Evolutionary conservation across 371 early-diverging fungal species (phyloP), one percentile per base, ranked within the genome.

Genomic region (Batkoa obscura): DNA sequence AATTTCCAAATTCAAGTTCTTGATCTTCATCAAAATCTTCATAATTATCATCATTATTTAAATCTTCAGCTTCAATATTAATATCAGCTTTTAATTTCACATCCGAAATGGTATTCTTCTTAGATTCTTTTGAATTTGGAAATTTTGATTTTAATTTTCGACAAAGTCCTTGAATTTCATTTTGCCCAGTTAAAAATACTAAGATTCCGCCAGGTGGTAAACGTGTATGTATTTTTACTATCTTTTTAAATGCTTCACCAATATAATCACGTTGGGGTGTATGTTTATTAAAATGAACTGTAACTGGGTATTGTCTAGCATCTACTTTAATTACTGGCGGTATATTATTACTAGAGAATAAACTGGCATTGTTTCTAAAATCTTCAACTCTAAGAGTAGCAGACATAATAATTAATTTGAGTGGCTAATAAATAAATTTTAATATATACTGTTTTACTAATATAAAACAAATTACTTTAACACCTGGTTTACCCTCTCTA

Each of bases 321-420:
- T 92, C 89, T n/a, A 96, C 93, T 38, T 83, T 86, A 46, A 95
- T 81, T 1, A 98, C 86, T 4, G 88, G 91, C 35, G 90, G 90
- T 15, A 73, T 66, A 0, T 51, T 59, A 3, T 75, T 68, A 61
- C 93, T 93, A 30, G 94, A 67, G 43, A 55, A 55, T 15, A 53
- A 30, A 12, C 23, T 17, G 23, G 30, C 3, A 70, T 94, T 94
- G 58, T 73, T 71, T n/a, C 85, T 83, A 66, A 97, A 94, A 62
- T 92, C 92, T 50, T 87, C 78, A 0, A 94, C 87, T 36, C 88
- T 80, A 39, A 97, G 72, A 0, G 99, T 99, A 48, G 99, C 99
- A 62, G 91, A 90, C 99, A 99, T 99, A 64, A 99, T 88, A 33
- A 99, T 78, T 15, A 99, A 69, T 69, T 90, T 90, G 5, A 98